Evolutionary conservation across 441 rosid genomes (phyloP).

Genomic region (Populus hybrid): DNA sequence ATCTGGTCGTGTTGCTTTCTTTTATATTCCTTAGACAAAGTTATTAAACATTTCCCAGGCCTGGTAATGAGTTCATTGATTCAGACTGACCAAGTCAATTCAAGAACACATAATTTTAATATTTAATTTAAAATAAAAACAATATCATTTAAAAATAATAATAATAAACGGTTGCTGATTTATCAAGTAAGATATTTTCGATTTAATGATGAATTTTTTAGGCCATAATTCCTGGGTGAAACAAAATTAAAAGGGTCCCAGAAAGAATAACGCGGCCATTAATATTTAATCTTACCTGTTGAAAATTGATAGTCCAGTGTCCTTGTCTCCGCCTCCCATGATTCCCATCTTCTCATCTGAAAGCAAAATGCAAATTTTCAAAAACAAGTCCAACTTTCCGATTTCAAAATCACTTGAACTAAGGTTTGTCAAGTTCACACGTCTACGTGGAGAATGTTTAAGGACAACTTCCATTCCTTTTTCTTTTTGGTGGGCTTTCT

Average conservation of each 20-base stretch:
- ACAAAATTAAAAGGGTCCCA: not conserved
- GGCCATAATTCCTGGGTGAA: not conserved
- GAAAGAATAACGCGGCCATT: not conserved
- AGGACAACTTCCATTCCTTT: not conserved
- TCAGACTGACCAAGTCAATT: too few relatives aligned
- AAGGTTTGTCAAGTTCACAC: not conserved
- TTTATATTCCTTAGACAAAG: too few relatives aligned
- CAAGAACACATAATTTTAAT: too few relatives aligned
- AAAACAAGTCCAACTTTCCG: constrained; percentile 22
- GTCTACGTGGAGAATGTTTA: not conserved
- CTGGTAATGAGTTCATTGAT: too few relatives aligned
- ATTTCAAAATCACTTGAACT: not conserved
- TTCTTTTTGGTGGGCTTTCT: not conserved
- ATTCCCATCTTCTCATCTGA: constrained; percentile 48
- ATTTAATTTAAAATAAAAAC: too few relatives aligned
- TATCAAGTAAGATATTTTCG: too few relatives aligned
- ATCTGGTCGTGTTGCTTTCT: not conserved
- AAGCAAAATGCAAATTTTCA: constrained; percentile 1
- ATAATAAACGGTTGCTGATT: too few relatives aligned
- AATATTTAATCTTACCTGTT: constrained; percentile 25
- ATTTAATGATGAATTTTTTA: too few relatives aligned
- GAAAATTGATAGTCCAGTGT: constrained; percentile 41
- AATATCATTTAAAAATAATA: too few relatives aligned
- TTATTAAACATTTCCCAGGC: too few relatives aligned
- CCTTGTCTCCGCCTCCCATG: constrained; percentile 53